phyloP scores from a whole-genome alignment of 148 eudicot genomes.

The Chenopodium quinoa region DNA sequence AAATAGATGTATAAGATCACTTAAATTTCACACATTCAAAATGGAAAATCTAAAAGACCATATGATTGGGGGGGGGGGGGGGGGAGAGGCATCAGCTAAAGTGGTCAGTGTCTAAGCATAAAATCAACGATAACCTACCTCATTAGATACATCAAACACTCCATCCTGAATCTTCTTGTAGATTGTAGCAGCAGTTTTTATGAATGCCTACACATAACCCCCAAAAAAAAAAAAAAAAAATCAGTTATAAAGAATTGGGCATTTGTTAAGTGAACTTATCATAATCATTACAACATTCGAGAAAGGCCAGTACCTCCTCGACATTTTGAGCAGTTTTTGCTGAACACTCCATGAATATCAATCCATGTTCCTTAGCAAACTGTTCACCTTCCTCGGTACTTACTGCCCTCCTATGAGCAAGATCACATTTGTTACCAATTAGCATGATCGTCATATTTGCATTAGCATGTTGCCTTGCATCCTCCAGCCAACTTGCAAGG shows the following conservation, averaged over 20 bases:
- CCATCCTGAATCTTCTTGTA: slow-evolving; percentile 51
- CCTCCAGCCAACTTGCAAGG: slow-evolving; percentile 49
- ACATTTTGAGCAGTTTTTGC: slow-evolving; percentile 52
- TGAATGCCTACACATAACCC: slow-evolving; percentile 36
- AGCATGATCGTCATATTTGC: slow-evolving; percentile 51
- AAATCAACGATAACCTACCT: slow-evolving; percentile 26
- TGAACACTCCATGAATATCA: slow-evolving; percentile 48
- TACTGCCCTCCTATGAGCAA: slow-evolving; percentile 46
- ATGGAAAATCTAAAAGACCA: no score
- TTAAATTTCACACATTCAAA: no score
- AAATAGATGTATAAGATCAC: no score
- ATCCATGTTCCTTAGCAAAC: slow-evolving; percentile 47
- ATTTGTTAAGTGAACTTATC: background rate
- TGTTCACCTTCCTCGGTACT: slow-evolving; percentile 49
- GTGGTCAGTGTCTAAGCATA: background rate
- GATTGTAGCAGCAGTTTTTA: slow-evolving; percentile 43
- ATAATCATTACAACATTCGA: background rate
- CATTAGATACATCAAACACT: slow-evolving; percentile 46
- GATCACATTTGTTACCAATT: slow-evolving; percentile 46
- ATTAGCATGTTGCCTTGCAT: slow-evolving; percentile 49
- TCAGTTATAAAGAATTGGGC: background rate
- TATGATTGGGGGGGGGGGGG: no score
- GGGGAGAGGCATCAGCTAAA: no score
- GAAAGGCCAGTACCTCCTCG: slow-evolving; percentile 35
- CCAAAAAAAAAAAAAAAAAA: background rate